phyloP scores from a whole-genome alignment of 345 rosid species.

The Isatis tinctoria region DNA sequence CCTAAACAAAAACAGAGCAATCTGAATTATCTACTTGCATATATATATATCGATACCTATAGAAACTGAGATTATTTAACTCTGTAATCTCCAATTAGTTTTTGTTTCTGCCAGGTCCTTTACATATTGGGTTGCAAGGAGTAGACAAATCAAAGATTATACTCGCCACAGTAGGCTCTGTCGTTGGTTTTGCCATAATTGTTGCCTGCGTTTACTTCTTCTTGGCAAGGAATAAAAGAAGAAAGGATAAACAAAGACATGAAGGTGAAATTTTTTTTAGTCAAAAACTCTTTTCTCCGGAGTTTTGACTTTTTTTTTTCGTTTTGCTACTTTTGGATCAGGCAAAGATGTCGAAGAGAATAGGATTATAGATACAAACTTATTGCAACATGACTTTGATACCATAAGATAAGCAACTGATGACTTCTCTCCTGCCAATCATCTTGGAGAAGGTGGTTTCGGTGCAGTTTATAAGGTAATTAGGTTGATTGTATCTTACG shows the following conservation, averaged over 20 bases:
- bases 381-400: conserved; percentile 5
- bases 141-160: not conserved
- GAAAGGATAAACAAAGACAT: not conserved
- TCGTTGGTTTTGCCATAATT: conserved; percentile 3
- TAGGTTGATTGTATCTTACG: not conserved
- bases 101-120: not conserved
- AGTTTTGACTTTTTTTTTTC: not conserved
- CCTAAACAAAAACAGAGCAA: no score
- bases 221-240: conserved; percentile 13
- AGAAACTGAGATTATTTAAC: not conserved
- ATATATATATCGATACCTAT: not conserved
- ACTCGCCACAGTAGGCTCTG: not conserved
- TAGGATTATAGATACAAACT: not conserved
- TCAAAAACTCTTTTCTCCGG: no score
- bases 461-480: conserved; percentile 24
- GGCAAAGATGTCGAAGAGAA: not conserved
- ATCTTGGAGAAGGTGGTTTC: conserved; percentile 25
- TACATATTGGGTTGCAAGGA: not conserved
- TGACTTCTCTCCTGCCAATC: conserved; percentile 6
- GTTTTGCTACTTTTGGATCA: conserved; percentile 3
- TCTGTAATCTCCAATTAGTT: not conserved
- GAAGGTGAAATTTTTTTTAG: not conserved
- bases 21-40: no score
- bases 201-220: conserved; percentile 1
- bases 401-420: conserved; percentile 17